phyloP scores from a whole-genome alignment of 306 rosid genomes.

The Prosopis cineraria region DNA sequence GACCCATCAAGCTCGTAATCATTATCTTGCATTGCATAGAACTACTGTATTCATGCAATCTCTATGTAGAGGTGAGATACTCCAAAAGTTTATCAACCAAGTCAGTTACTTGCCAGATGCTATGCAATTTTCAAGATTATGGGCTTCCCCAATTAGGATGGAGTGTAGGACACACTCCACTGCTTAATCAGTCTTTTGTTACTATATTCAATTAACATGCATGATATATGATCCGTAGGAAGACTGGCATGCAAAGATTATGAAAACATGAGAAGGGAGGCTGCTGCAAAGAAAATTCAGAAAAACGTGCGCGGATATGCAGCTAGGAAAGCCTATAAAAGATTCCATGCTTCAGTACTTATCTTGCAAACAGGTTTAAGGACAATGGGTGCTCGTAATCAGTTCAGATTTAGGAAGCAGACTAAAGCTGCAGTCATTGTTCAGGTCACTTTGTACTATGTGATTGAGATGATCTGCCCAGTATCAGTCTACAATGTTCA shows the following conservation, averaged over 20 bases:
- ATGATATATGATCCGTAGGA: slow-evolving; percentile 55
- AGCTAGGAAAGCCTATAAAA: slow-evolving; percentile 64
- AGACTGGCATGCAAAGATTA: slow-evolving; percentile 79
- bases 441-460: slow-evolving; percentile 59
- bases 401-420: slow-evolving; percentile 71
- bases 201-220: slow-evolving; percentile 27
- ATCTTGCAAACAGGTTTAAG: slow-evolving; percentile 82
- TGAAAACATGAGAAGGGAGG: slow-evolving; percentile 65
- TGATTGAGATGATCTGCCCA: slow-evolving; percentile 28
- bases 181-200: slow-evolving; percentile 30
- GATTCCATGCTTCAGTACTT: slow-evolving; percentile 62
- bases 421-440: slow-evolving; percentile 75
- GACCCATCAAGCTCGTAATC: slow-evolving; percentile 83
- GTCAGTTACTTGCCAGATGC: slow-evolving; percentile 30
- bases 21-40: slow-evolving; percentile 72
- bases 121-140: slow-evolving; percentile 18
- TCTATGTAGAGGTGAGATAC: slow-evolving; percentile 79
- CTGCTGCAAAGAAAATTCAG: slow-evolving; percentile 88
- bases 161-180: slow-evolving; percentile 21
- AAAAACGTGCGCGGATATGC: slow-evolving; percentile 63
- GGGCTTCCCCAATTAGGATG: slow-evolving; percentile 27
- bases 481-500: slow-evolving; percentile 23
- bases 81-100: slow-evolving; percentile 26
- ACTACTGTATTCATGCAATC: slow-evolving; percentile 77
- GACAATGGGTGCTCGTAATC: slow-evolving; percentile 76